A percentile compares a stretch with the other conserved stretches of the same genome.
These are phyloP conservation scores for Epichloe sibirici DNA, from an alignment of 2,329 filamentous ascomycete genomes.

Conservation along the genomic window DNA sequence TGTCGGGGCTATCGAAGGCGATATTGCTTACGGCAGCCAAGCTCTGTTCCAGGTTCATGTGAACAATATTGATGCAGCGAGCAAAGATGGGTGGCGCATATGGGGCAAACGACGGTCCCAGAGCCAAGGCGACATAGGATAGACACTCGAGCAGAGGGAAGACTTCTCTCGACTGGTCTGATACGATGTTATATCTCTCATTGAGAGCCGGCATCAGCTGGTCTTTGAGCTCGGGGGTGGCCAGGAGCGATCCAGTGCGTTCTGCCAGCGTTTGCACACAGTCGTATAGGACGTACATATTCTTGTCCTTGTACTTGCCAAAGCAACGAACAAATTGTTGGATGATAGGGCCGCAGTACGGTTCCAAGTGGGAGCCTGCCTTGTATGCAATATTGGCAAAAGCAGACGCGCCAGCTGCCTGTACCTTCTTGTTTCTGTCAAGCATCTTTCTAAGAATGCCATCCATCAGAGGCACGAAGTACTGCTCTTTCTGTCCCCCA, in stretches of 20 bases:
- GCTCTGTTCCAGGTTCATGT: slow-evolving; percentile 76
- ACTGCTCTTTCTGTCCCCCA: slow-evolving; percentile 57
- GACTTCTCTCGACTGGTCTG: slow-evolving; percentile 81
- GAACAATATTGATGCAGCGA: slow-evolving; percentile 83
- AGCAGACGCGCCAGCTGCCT: slow-evolving; percentile 89
- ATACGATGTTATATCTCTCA: slow-evolving; percentile 72
- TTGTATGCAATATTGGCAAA: slow-evolving; percentile 96
- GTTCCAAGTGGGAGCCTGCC: slow-evolving; percentile 65
- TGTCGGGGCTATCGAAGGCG: slow-evolving; percentile 68
- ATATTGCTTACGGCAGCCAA: slow-evolving; percentile 57
- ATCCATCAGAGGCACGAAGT: slow-evolving; percentile 94
- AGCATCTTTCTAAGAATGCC: slow-evolving; percentile 90
- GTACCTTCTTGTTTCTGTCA: slow-evolving; percentile 94
- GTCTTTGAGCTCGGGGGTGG: slow-evolving; percentile 67
- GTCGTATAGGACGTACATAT: slow-evolving; percentile 98
- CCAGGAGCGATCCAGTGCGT: slow-evolving; percentile 70
- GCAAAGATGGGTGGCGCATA: slow-evolving; percentile 80
- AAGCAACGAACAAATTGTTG: slow-evolving; percentile 90
- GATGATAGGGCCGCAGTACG: slow-evolving; percentile 82
- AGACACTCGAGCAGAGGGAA: slow-evolving; percentile 94
- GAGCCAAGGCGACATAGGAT: slow-evolving; percentile 81
- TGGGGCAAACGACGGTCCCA: slow-evolving; percentile 69
- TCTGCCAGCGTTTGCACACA: slow-evolving; percentile 96
- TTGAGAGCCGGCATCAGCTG: slow-evolving; percentile 90
- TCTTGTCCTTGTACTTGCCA: slow-evolving; percentile 90